These are phyloP conservation scores for Trypanosoma cruzi DNA, from an alignment of 208 protist genomes.

Conservation along the genomic window DNA sequence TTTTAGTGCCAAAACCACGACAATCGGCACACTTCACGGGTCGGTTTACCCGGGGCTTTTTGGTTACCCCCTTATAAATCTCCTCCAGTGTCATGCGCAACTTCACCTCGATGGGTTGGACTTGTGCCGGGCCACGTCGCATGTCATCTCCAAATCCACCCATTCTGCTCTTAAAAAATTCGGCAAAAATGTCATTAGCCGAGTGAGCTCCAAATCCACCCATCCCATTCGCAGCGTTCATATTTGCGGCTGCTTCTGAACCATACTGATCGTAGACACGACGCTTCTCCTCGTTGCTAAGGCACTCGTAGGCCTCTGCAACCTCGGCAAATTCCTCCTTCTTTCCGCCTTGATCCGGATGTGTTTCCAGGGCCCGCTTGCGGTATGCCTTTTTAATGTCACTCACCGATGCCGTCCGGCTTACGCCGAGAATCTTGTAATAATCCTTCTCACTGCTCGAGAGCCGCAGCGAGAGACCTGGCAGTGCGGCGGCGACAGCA, in stretches of 20 bases:
- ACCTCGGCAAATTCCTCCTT: slow-evolving; percentile 93
- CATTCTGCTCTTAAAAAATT: slow-evolving; percentile 88
- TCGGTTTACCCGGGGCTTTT: slow-evolving; percentile 81
- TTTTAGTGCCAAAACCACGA: slow-evolving; percentile 87
- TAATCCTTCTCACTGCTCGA: slow-evolving; percentile 82
- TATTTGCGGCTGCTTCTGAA: slow-evolving; percentile 78
- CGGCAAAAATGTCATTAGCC: slow-evolving; percentile 91
- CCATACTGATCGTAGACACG: slow-evolving; percentile 97
- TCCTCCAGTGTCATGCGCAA: slow-evolving; percentile 83
- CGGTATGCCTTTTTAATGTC: slow-evolving; percentile 93
- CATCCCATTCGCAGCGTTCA: slow-evolving; percentile 59
- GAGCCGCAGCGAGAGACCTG: slow-evolving; percentile 25
- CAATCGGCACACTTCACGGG: slow-evolving; percentile 89
- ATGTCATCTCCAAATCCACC: slow-evolving; percentile 68
- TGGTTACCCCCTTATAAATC: slow-evolving; percentile 81
- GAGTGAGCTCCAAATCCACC: slow-evolving; percentile 68
- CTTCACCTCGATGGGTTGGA: slow-evolving; percentile 81
- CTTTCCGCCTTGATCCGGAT: slow-evolving; percentile 92
- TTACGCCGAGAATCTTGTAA: slow-evolving; percentile 89
- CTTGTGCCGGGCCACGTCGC: slow-evolving; percentile 44
- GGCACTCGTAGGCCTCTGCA: slow-evolving; percentile 97
- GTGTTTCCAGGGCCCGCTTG: slow-evolving; percentile 88
- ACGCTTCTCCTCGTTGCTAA: slow-evolving; percentile 95
- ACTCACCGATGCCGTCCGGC: slow-evolving; percentile 51
- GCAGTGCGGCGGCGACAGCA: slow-evolving; percentile 12